These are phyloP conservation scores for Stephania yunnanensis DNA, from an alignment of 164 flowering plant species.

Conservation along the genomic window DNA sequence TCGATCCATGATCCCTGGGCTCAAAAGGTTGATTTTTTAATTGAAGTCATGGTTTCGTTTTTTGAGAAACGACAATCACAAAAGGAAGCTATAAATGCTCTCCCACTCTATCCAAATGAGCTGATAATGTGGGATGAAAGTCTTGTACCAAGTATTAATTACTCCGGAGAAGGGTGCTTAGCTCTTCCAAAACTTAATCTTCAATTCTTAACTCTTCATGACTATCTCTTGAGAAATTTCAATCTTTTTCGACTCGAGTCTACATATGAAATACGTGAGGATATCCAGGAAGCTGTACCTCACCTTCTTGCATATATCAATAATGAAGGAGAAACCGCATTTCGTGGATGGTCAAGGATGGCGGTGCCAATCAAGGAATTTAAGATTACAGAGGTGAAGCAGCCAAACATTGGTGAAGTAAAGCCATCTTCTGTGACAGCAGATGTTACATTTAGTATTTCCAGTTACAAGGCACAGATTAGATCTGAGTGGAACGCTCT, in stretches of 20 bases:
- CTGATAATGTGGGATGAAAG: constrained; percentile 99
- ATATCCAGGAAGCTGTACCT: constrained; percentile 96
- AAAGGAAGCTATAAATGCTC: constrained; percentile 95
- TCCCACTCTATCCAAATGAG: constrained; percentile 96
- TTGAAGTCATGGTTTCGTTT: constrained; percentile 85
- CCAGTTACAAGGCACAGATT: constrained; percentile 79
- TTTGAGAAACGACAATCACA: constrained; percentile 92
- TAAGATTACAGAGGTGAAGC: constrained; percentile 78
- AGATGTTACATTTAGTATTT: constrained; percentile 68
- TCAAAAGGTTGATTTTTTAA: constrained; percentile 74
- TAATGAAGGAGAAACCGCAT: constrained; percentile 91
- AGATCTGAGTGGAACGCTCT: constrained; percentile 95
- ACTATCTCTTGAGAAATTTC: constrained; percentile 92
- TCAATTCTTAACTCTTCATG: constrained; percentile 93
- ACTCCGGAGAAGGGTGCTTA: constrained; percentile 99
- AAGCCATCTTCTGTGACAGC: constrained; percentile 98
- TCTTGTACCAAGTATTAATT: constrained; percentile 94
- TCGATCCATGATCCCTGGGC: constrained; percentile 86
- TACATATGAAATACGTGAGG: constrained; percentile 98
- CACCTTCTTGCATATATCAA: constrained; percentile 93
- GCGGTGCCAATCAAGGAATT: constrained; percentile 87
- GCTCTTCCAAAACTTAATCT: constrained; percentile 96
- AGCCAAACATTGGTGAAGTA: constrained; percentile 97
- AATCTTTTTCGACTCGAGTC: constrained; percentile 98
- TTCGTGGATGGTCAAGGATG: constrained; percentile 99